phyloP scores from a whole-genome alignment of 371 early-diverging fungal species.

The Syncephalis fuscata region DNA sequence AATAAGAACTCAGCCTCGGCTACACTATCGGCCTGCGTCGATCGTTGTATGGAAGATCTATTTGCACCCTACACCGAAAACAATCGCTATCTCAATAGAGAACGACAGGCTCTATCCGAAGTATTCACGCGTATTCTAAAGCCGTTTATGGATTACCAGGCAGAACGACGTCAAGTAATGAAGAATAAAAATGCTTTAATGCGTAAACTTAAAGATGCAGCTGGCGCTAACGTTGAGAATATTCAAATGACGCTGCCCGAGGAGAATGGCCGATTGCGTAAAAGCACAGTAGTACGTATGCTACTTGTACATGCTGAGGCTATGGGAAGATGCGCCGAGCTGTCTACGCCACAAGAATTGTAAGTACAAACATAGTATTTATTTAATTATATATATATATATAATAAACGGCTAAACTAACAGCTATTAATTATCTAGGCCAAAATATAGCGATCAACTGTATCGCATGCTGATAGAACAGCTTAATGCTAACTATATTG shows the following conservation, averaged over 20 bases:
- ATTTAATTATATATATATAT: neutral
- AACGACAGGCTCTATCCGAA: slow-evolving; percentile 40
- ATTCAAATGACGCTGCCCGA: slow-evolving; percentile 8
- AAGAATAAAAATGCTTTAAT: neutral
- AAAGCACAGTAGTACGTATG: slow-evolving; percentile 37
- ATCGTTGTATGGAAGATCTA: slow-evolving; percentile 84
- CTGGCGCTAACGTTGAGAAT: neutral
- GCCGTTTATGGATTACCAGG: neutral
- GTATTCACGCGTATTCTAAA: slow-evolving; percentile 33
- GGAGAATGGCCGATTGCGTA: slow-evolving; percentile 37
- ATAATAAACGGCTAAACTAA: neutral
- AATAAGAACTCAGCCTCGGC: slow-evolving; percentile 21
- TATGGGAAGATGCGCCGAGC: slow-evolving; percentile 61
- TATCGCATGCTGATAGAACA: slow-evolving; percentile 57
- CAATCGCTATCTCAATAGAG: slow-evolving; percentile 65
- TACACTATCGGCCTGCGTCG: slow-evolving; percentile 41
- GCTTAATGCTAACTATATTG: slow-evolving; percentile 62
- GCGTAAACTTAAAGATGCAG: neutral
- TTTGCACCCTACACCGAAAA: slow-evolving; percentile 89
- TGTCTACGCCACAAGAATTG: slow-evolving; percentile 51
- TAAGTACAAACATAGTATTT: slow-evolving; percentile 11
- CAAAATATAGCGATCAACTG: slow-evolving; percentile 34
- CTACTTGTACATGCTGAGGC: slow-evolving; percentile 77
- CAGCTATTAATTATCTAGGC: slow-evolving; percentile 7
- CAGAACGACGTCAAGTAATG: neutral